Evolutionary conservation across 768 basidiomycete genomes (phyloP).

Genomic region (Tephrocybe sp.): DNA sequence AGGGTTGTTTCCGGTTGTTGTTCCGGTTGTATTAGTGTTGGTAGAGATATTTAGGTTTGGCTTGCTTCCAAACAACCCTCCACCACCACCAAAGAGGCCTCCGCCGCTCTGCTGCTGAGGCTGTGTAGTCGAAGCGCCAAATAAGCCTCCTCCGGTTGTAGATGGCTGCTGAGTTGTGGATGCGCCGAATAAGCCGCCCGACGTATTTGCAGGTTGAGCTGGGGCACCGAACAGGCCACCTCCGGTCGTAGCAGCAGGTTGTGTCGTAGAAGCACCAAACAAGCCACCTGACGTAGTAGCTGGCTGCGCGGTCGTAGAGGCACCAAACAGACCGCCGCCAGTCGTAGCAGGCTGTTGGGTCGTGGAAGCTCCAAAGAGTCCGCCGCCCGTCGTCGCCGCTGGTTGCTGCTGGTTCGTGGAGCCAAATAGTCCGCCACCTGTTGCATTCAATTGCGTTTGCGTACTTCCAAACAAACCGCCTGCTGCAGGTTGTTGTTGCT

Average conservation of each 20-base stretch:
- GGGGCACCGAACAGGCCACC: constrained; percentile 16
- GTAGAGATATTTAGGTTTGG: constrained; percentile 23
- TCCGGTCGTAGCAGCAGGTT: constrained; percentile 7
- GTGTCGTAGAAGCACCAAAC: constrained; percentile 19
- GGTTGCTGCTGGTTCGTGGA: constrained; percentile 11
- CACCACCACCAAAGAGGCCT: constrained; percentile 4
- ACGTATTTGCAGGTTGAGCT: constrained; percentile 9
- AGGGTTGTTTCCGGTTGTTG: constrained; percentile 19
- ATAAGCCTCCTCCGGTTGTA: constrained; percentile 27
- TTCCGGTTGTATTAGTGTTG: constrained; percentile 28
- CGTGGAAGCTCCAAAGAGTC: constrained; percentile 19
- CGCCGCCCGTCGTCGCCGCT: constrained; percentile 15
- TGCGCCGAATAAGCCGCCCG: constrained; percentile 31
- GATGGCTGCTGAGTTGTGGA: constrained; percentile 20
- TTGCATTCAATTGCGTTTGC: constrained; percentile 16
- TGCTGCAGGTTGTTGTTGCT: constrained; percentile 12
- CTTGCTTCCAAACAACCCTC: constrained; percentile 17
- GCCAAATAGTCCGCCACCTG: constrained; percentile 27
- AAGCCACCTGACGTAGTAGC: constrained; percentile 20
- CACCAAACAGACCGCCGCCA: constrained; percentile 25
- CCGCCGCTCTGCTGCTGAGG: constrained; percentile 8
- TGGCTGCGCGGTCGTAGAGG: constrained; percentile 17
- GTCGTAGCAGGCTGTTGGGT: constrained; percentile 23
- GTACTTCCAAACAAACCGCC: constrained; percentile 23
- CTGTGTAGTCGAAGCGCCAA: constrained; percentile 22